phyloP scores from a whole-genome alignment of 2,329 filamentous ascomycete species.

The Macroventuria anomochaeta region DNA sequence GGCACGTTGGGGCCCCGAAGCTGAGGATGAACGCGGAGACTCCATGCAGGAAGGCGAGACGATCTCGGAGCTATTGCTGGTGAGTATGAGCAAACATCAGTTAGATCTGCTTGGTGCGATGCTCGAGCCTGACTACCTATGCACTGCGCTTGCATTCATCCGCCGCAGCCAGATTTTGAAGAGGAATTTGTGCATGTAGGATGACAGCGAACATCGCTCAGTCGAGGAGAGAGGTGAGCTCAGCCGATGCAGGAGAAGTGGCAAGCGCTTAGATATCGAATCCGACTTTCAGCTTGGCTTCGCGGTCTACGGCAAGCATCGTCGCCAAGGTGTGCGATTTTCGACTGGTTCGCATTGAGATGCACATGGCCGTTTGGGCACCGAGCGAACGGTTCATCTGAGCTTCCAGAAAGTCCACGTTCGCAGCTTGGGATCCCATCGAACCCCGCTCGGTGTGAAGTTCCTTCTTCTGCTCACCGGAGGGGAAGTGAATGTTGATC shows the following conservation, averaged over 20 bases:
- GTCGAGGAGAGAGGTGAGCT: not conserved
- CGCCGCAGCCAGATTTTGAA: not conserved
- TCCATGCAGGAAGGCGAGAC: not conserved
- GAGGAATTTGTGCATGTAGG: not conserved
- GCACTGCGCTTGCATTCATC: not conserved
- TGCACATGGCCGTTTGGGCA: not conserved
- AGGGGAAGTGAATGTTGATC: not conserved
- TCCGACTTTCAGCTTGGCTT: not conserved
- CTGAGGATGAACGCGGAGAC: not conserved
- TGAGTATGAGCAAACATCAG: not conserved
- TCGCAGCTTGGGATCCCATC: not conserved
- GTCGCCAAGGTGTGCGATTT: not conserved
- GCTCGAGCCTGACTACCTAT: not conserved
- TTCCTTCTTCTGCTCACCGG: conserved; percentile 5
- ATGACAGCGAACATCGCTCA: not conserved
- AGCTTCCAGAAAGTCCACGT: not conserved
- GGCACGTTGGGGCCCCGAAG: conserved; percentile 11
- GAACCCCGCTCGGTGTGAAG: not conserved
- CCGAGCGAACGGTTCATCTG: not conserved
- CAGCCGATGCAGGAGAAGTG: not conserved
- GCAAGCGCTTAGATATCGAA: not conserved
- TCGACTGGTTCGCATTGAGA: not conserved
- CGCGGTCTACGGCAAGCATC: not conserved
- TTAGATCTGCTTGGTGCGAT: not conserved
- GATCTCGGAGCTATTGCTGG: not conserved